Percentiles rank a stretch among this genome's conserved stretches.
Evolutionary conservation across 202 grass and related monocot genomes (phyloP).

Genomic region (Digitaria exilis): DNA sequence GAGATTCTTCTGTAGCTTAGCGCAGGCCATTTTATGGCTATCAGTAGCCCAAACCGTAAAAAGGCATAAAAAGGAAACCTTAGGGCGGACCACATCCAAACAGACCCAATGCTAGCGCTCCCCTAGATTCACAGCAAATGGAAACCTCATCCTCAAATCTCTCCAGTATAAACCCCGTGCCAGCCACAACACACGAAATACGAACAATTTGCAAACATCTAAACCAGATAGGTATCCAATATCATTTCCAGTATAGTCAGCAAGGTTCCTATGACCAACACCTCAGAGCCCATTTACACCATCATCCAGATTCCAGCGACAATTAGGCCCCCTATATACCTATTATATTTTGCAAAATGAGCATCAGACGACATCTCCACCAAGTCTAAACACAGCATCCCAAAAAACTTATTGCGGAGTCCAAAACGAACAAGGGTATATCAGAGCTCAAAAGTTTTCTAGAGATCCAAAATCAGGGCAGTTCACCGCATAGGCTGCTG

Average conservation of each 20-base stretch:
- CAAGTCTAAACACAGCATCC: constrained; percentile 21
- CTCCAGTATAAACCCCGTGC: too few species aligned
- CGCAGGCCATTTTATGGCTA: too few species aligned
- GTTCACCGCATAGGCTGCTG: constrained; percentile 82
- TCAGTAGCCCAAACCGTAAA: too few species aligned
- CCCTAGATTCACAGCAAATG: too few species aligned
- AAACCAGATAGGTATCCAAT: background rate
- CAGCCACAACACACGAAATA: background rate
- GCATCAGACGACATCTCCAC: constrained; percentile 20
- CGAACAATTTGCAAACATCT: background rate
- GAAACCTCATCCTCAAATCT: background rate
- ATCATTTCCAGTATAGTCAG: constrained; percentile 35
- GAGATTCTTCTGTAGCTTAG: too few species aligned
- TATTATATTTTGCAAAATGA: background rate
- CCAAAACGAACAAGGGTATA: constrained; percentile 24
- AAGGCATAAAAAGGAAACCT: too few species aligned
- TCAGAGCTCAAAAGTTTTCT: background rate
- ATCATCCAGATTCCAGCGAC: constrained; percentile 18
- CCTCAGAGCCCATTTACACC: constrained; percentile 18
- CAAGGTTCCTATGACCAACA: constrained; percentile 36
- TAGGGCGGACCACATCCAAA: too few species aligned
- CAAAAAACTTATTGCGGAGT: constrained; percentile 36
- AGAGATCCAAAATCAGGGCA: background rate
- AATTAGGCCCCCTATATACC: background rate
- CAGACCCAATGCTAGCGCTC: too few species aligned